Conservation (phyloP, 805 yeast species). For the Kodamaea restingae region DNA sequence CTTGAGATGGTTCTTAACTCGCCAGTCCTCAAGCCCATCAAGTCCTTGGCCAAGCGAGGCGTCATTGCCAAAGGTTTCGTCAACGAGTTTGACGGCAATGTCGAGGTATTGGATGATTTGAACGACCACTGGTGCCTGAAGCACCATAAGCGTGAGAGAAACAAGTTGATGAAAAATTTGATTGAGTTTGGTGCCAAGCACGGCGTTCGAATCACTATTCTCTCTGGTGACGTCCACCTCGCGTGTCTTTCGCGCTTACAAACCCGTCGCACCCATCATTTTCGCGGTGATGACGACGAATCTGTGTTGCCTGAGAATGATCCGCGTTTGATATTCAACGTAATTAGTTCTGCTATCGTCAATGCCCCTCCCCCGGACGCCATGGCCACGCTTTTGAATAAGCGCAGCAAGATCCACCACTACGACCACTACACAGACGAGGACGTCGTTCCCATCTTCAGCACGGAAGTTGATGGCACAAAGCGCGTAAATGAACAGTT, state of each 20-base stretch:
- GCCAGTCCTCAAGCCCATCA: slow-evolving; percentile 54
- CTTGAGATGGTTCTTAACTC: slow-evolving; percentile 72
- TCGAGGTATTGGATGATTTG: slow-evolving; percentile 88
- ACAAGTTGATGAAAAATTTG: slow-evolving; percentile 56
- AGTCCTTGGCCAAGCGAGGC: slow-evolving; percentile 56
- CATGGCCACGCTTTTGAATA: slow-evolving; percentile 71
- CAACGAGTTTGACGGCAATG: slow-evolving; percentile 87
- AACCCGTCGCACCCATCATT: slow-evolving; percentile 45
- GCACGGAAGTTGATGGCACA: slow-evolving; percentile 52
- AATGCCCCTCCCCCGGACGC: slow-evolving; percentile 91
- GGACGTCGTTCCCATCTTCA: slow-evolving; percentile 73
- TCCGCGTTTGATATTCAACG: slow-evolving; percentile 73
- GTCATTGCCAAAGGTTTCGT: slow-evolving; percentile 64
- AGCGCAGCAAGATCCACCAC: slow-evolving; percentile 64
- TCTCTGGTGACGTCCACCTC: slow-evolving; percentile 92
- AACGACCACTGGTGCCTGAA: slow-evolving; percentile 96
- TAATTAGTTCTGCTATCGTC: slow-evolving; percentile 84
- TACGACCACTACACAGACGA: slow-evolving; percentile 67
- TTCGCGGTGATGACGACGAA: slow-evolving; percentile 26
- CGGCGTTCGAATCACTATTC: slow-evolving; percentile 73
- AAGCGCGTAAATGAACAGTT: slow-evolving; percentile 47
- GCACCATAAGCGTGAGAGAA: slow-evolving; percentile 83
- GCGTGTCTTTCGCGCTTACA: slow-evolving; percentile 78
- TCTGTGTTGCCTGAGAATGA: slow-evolving; percentile 60
- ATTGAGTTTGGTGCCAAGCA: slow-evolving; percentile 60